Percentiles rank a stretch among this genome's conserved stretches.
phyloP scores from a whole-genome alignment of 208 protist species.

The Leishmania arabica region DNA sequence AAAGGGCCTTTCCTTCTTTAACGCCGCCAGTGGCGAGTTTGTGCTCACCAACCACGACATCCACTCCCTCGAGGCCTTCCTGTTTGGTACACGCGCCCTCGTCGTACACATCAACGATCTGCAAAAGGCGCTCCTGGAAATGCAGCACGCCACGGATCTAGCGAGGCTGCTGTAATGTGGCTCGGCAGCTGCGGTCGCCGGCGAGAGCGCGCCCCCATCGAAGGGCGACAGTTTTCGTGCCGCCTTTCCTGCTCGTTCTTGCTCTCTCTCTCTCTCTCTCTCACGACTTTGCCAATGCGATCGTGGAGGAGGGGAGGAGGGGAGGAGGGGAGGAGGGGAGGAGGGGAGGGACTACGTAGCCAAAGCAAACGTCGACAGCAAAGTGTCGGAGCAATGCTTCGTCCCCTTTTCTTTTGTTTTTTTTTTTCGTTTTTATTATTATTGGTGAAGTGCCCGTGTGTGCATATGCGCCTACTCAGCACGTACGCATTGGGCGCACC shows the following conservation, averaged over 20 bases:
- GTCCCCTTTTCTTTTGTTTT: background rate
- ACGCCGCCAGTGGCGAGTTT: conserved; percentile 73
- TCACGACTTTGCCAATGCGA: too few species aligned
- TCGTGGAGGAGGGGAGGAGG: too few species aligned
- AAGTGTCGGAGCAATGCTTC: background rate
- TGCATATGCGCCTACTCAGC: background rate
- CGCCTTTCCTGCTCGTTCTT: background rate
- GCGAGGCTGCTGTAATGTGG: conserved; percentile 58
- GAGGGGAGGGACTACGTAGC: too few species aligned
- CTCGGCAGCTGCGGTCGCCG: background rate
- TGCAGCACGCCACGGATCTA: conserved; percentile 76
- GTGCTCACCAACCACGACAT: conserved; percentile 87
- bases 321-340: too few species aligned
- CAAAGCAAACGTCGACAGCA: background rate
- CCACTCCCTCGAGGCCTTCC: conserved; percentile 88
- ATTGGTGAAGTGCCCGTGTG: background rate
- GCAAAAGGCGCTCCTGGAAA: conserved; percentile 80
- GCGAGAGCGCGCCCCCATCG: background rate
- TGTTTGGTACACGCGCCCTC: conserved; percentile 76
- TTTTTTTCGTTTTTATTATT: background rate
- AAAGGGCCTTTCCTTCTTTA: conserved; percentile 57
- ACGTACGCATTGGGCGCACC: background rate
- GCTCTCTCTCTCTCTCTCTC: background rate
- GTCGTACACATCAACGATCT: conserved; percentile 79
- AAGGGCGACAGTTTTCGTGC: too few species aligned